Evolutionary conservation across 1,284 basidiomycete species (phyloP), one percentile per base, ranked within the genome.

Genomic region (Boletellus deceptivus): DNA sequence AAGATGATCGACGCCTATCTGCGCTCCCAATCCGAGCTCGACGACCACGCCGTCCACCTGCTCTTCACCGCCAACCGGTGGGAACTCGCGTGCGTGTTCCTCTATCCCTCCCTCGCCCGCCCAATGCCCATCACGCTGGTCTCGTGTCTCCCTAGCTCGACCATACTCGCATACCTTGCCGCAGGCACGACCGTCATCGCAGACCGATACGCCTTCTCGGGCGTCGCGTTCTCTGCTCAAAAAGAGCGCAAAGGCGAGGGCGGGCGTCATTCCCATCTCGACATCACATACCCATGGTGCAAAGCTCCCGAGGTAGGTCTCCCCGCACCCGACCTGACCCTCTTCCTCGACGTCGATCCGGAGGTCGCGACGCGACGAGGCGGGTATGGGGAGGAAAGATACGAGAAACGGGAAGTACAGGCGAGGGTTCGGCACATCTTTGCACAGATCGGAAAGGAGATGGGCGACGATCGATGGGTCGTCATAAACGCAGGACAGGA

Each of bases 41-140:
- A 97, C 68, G 93, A 98, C 72, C 88, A 80, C 58, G 89, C 89
- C 3, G 87, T 99, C 49, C 96, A 99, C 66, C 82, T 98, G 1
- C 81, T 99, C 49, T 99, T 99, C 75, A 89, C 92, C 43, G 96
- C 95, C 1, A 99, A 99, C 68, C 83, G 96, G 20, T 99, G 97
- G 96, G 96, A 99, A 69, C 79, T 89, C 57, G 86, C 86, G 90
- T 95, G 59, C 65, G 84, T 79, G n/a, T 17, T 25, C 35, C 36
- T 31, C 31, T n/a, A n/a, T n/a, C n/a, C 7, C 13, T 20, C 41
- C 14, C 20, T 17, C 24, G 6, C 27, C n/a, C 14, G 10, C 10
- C 39, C 22, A 6, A 6, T 40, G 14, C 9, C n/a, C 16, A n/a
- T n/a, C 39, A 10, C 22, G 22, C 5, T 4, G 22, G 22, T 22